A percentile compares a stretch with the other conserved stretches of the same genome.
Conservation (phyloP, 176 grass and related monocot species). For the Aegilops longissima region DNA sequence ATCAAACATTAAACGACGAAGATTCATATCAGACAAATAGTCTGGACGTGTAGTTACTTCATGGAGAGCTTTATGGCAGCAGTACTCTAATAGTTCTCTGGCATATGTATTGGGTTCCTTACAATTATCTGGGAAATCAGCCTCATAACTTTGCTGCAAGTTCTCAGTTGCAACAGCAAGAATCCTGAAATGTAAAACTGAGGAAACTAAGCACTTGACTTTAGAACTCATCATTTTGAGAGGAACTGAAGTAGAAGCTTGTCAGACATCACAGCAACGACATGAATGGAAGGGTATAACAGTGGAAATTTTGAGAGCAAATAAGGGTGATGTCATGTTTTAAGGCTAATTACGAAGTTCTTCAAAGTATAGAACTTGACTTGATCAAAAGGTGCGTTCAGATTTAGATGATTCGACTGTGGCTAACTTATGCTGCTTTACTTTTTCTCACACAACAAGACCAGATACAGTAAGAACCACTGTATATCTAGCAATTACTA, state of each 20-base stretch:
- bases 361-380: neutral
- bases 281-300: slow-evolving; percentile 7
- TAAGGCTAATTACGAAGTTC: neutral
- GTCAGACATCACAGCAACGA: neutral
- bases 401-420: neutral
- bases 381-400: neutral
- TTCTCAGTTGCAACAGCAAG: slow-evolving; percentile 51
- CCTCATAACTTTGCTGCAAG: slow-evolving; percentile 66
- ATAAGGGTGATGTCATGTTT: neutral
- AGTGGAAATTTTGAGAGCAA: neutral
- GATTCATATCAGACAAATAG: slow-evolving; percentile 76
- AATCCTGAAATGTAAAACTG: slow-evolving; percentile 67
- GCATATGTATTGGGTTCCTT: slow-evolving; percentile 49
- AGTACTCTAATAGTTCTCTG: slow-evolving; percentile 70
- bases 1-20: slow-evolving; percentile 69
- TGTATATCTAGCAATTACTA: neutral
- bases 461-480: neutral
- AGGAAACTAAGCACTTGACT: slow-evolving; percentile 19
- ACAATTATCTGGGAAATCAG: slow-evolving; percentile 41
- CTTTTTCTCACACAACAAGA: neutral
- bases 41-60: slow-evolving; percentile 55
- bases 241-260: neutral
- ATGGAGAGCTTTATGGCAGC: slow-evolving; percentile 80
- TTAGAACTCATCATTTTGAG: slow-evolving; percentile 26
- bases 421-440: neutral